These are phyloP conservation scores for Microcos paniculata DNA, from an alignment of 345 rosid species.

Conservation along the genomic window DNA sequence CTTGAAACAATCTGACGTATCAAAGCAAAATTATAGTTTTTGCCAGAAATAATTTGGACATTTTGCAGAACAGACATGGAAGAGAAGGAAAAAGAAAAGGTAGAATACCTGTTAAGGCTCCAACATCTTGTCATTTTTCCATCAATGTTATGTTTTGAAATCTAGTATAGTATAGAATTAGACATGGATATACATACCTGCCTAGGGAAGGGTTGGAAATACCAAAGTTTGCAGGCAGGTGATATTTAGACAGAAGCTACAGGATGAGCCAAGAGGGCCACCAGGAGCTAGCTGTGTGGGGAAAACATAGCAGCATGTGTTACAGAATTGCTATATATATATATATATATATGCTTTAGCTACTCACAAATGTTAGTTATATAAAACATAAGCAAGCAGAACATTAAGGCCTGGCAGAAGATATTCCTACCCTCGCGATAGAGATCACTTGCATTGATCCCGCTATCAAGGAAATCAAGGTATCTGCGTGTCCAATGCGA, in stretches of 20 bases:
- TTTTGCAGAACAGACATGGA: background rate
- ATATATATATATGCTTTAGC: no score
- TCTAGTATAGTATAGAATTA: background rate
- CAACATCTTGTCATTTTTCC: background rate
- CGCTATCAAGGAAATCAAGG: constrained; percentile 17
- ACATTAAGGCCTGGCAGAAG: background rate
- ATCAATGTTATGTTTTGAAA: background rate
- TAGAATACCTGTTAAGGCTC: constrained; percentile 1
- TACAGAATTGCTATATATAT: background rate
- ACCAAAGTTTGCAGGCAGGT: background rate
- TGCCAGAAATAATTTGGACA: background rate
- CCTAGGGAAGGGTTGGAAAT: constrained; percentile 9
- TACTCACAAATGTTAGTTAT: background rate
- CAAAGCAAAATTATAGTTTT: background rate
- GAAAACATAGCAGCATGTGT: background rate
- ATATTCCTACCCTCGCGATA: constrained; percentile 26
- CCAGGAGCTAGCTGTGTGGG: constrained; percentile 36
- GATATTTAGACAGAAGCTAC: background rate
- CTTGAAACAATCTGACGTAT: no score
- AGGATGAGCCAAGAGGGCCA: constrained; percentile 42
- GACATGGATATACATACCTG: constrained; percentile 14
- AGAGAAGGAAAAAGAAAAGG: background rate
- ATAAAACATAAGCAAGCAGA: background rate
- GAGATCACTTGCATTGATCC: constrained; percentile 16
- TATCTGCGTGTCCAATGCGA: constrained; percentile 32